Base-by-base conservation (phyloP, 108 stramenopile species). In the Conticribra weissflogii region DNA sequence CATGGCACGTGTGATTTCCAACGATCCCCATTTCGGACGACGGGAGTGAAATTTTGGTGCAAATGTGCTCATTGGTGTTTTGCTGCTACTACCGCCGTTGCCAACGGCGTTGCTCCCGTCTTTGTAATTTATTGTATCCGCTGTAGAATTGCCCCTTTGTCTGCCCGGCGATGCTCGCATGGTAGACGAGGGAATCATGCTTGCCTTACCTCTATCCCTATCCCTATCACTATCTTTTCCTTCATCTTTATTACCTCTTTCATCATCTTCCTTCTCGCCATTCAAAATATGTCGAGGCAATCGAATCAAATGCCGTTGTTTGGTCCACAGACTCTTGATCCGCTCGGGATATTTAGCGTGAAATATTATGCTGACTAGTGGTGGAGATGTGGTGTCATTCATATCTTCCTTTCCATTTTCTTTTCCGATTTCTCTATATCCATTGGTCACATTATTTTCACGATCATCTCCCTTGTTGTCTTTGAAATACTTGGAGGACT, bases 1-100 rank as follows among this genome's bases (percentile, higher is more conserved):
- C 95, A 96, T 96, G 53, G 90, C 92, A 59, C 86, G 66, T 17
- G 95, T 94, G 48, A 94, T 91, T 72, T 96, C 91, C n/a, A 96
- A 66, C n/a, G 89, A 89, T 54, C 95, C 95, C 95, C 95, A 96
- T 15, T 86, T 81, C 3, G 95, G 95, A 29, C 76, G 67, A 63
- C 86, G 73, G 2, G 92, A 64, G 54, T 83, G 68, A 64, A 69
- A 86, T 41, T 66, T 78, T 2, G 88, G 85, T 36, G 88, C 78
- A 41, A n/a, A n/a, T n/a, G n/a, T n/a, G n/a, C n/a, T n/a, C n/a
- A n/a, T n/a, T n/a, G n/a, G n/a, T n/a, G n/a, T n/a, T n/a, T n/a
- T n/a, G n/a, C n/a, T n/a, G n/a, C n/a, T n/a, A n/a, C n/a, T n/a
- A n/a, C n/a, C n/a, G n/a, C n/a, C n/a, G n/a, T n/a, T n/a, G n/a